A percentile compares a stretch with the other conserved stretches of the same genome.
Conservation (phyloP, 2,329 filamentous ascomycete genomes). For the Ophiostoma sp. region DNA sequence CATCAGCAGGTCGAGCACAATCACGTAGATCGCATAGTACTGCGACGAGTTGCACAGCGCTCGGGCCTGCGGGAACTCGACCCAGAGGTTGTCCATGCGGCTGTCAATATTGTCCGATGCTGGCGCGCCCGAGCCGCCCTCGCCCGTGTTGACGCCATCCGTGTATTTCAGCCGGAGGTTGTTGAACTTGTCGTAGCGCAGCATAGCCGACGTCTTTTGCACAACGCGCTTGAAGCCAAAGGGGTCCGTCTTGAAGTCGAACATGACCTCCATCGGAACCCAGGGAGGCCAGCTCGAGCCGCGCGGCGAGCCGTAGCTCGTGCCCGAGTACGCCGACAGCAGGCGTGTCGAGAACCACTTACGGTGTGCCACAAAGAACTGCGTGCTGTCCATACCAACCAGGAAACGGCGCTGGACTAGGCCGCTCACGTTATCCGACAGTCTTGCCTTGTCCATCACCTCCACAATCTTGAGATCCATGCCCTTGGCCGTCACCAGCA, state of each 20-base stretch:
- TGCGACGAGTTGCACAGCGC: slow-evolving; percentile 96
- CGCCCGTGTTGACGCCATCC: slow-evolving; percentile 70
- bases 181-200: slow-evolving; percentile 98
- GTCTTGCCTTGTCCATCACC: slow-evolving; percentile 92
- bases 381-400: slow-evolving; percentile 92
- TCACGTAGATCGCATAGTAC: slow-evolving; percentile 98
- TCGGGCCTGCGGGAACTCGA: slow-evolving; percentile 89
- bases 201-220: slow-evolving; percentile 88
- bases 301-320: slow-evolving; percentile 78
- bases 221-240: slow-evolving; percentile 98
- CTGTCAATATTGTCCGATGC: slow-evolving; percentile 58
- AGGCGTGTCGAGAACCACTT: slow-evolving; percentile 82
- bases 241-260: slow-evolving; percentile 86
- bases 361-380: slow-evolving; percentile 95
- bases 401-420: slow-evolving; percentile 91
- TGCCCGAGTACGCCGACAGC: slow-evolving; percentile 89
- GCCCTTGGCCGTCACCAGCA: slow-evolving; percentile 91
- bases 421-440: slow-evolving; percentile 89
- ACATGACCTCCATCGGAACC: slow-evolving; percentile 98
- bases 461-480: slow-evolving; percentile 98
- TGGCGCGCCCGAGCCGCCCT: slow-evolving; percentile 29
- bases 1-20: slow-evolving; percentile 89
- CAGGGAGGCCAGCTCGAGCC: slow-evolving; percentile 94
- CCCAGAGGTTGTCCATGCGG: slow-evolving; percentile 93
- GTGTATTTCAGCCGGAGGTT: slow-evolving; percentile 94